phyloP scores from a whole-genome alignment of 2,329 filamentous ascomycete species.

The Fonsecaea nubica region DNA sequence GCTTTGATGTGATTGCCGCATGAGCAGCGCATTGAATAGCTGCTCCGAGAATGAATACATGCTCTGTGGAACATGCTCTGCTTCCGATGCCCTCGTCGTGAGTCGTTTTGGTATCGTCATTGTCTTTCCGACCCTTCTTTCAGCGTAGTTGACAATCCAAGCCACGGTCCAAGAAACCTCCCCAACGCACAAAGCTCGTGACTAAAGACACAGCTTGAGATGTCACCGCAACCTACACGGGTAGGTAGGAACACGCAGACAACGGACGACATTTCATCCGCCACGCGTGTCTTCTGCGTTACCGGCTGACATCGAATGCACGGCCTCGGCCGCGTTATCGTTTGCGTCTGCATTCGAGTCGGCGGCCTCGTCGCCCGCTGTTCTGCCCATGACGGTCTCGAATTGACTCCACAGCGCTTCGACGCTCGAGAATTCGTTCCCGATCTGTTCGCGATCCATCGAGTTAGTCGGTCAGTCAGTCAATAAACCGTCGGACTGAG shows the following conservation, averaged over 20 bases:
- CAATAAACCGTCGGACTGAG: too few relatives aligned
- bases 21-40: constrained; percentile 4
- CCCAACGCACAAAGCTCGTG: background rate
- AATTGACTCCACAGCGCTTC: constrained; percentile 98
- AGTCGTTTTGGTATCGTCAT: background rate
- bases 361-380: constrained; percentile 44
- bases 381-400: constrained; percentile 90
- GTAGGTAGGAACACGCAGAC: background rate
- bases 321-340: background rate
- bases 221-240: background rate
- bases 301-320: background rate
- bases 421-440: constrained; percentile 96
- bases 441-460: constrained; percentile 63
- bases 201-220: background rate
- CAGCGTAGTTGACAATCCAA: background rate
- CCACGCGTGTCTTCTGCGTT: constrained; percentile 3
- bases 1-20: constrained; percentile 15
- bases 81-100: background rate
- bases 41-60: constrained; percentile 11
- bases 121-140: background rate
- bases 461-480: too few relatives aligned
- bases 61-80: background rate
- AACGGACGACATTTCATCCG: background rate
- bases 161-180: background rate
- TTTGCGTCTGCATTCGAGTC: background rate